Evolutionary conservation across 23 red algal species (phyloP).

Genomic region (Cyanidium caldarium): DNA sequence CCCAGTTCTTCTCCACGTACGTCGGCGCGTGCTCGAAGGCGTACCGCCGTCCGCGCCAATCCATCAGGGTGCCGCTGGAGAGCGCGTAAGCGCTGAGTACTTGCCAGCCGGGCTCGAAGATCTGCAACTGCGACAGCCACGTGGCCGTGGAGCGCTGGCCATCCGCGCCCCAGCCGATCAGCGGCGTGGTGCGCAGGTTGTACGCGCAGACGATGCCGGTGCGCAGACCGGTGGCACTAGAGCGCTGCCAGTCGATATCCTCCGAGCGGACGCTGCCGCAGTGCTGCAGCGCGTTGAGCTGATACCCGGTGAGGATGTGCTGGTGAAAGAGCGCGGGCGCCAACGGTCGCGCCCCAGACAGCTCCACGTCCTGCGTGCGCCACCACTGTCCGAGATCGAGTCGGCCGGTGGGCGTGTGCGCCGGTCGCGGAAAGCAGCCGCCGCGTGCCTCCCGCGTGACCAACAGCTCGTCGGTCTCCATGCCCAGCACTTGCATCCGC

Average conservation of each 20-base stretch:
- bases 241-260: background rate
- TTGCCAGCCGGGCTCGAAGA: conserved; percentile 93
- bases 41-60: conserved; percentile 2
- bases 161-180: conserved; percentile 6
- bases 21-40: conserved; percentile 3
- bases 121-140: conserved; percentile 40
- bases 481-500: background rate
- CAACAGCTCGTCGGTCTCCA: background rate
- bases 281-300: background rate
- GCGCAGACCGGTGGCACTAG: background rate
- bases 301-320: background rate
- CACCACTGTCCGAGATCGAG: background rate
- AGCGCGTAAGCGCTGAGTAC: conserved; percentile 41
- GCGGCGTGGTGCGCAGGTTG: background rate
- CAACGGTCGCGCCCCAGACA: background rate
- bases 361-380: background rate
- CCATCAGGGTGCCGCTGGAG: background rate
- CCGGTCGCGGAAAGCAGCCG: background rate
- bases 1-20: conserved; percentile 97
- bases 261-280: background rate
- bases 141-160: conserved; percentile 29
- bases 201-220: background rate
- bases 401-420: background rate
- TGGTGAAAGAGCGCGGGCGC: background rate
- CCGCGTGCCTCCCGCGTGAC: background rate